Evolutionary conservation across 148 eudicot genomes (phyloP), one percentile per base, ranked within the genome.

Genomic region (Rhododendron ovatum): DNA sequence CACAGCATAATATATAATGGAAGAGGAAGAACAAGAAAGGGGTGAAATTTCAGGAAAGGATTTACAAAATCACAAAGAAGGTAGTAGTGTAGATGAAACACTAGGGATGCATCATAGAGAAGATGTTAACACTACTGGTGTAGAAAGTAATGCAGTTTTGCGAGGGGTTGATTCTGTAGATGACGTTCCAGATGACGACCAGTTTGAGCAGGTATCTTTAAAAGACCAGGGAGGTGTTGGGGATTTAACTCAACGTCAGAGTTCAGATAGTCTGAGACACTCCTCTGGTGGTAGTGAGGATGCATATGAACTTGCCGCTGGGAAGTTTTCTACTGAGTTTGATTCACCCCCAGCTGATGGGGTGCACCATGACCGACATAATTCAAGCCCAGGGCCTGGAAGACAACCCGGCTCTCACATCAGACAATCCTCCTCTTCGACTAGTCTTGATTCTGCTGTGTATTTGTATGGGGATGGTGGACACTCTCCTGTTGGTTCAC

Each of bases 131-230:
- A 80, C 81, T 28, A 18, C 37, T 75, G 86, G 85, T 85, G 86
- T 65, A 74, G 83, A 55, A 69, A 78, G 33, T 78, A 77, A 80
- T 81, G 61, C 26, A 83, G 86, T 22, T 88, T 75, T 83, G 86
- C 86, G 86, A 81, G 89, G 74, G 82, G 83, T 59, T 85, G 86
- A 84, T 86, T 84, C 87, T 85, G 87, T 59, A 86, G 33, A 59
- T 79, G 78, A 76, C 73, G 85, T 80, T 87, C 86, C 51, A 63
- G 96, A 93, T 24, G 95, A 89, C 82, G 96, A 88, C 76, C 89
- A 91, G 71, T 96, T 93, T 94, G 99, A 96, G 88, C 98, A 91
- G 87, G 96, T 92, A 26, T 89, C 94, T 74, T 89, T 96, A 78
- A 90, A 87, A 63, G 99, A 93, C 65, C 84, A 74, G 67, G 82